Evolutionary conservation across 768 basidiomycete species (phyloP).

Genomic region (Ramaria sp.): DNA sequence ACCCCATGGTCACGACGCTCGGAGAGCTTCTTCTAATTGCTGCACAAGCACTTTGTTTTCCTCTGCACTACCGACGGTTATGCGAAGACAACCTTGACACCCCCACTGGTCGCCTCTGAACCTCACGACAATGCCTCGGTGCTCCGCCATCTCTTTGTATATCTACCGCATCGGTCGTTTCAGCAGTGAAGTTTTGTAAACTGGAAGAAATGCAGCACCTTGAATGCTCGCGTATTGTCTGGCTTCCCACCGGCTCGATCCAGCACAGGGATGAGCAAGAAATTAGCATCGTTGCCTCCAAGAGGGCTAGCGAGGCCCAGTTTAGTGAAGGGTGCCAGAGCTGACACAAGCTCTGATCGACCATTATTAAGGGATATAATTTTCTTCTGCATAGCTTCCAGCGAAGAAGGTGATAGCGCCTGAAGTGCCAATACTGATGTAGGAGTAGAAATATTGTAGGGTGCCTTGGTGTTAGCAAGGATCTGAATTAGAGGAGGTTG

Average conservation of each 20-base stretch:
- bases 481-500: constrained; percentile 86
- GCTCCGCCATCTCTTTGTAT: constrained; percentile 79
- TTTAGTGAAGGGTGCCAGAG: constrained; percentile 33
- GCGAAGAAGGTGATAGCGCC: constrained; percentile 58
- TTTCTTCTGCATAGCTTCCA: constrained; percentile 56
- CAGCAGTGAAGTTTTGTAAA: background rate
- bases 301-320: constrained; percentile 45
- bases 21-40: constrained; percentile 41
- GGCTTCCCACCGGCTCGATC: constrained; percentile 30
- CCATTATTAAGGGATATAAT: constrained; percentile 43
- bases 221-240: constrained; percentile 47
- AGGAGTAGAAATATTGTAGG: constrained; percentile 91
- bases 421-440: constrained; percentile 74
- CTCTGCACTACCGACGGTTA: constrained; percentile 77
- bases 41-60: constrained; percentile 59
- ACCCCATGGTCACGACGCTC: constrained; percentile 14
- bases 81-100: constrained; percentile 76
- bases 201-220: constrained; percentile 11
- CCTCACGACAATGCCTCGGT: constrained; percentile 79
- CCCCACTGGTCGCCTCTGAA: constrained; percentile 82
- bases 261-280: constrained; percentile 72
- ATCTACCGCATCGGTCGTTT: constrained; percentile 30
- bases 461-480: constrained; percentile 91
- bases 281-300: constrained; percentile 85
- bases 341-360: constrained; percentile 42